Base-by-base conservation (phyloP, 306 rosid genomes). In the Trifolium dubium region DNA sequence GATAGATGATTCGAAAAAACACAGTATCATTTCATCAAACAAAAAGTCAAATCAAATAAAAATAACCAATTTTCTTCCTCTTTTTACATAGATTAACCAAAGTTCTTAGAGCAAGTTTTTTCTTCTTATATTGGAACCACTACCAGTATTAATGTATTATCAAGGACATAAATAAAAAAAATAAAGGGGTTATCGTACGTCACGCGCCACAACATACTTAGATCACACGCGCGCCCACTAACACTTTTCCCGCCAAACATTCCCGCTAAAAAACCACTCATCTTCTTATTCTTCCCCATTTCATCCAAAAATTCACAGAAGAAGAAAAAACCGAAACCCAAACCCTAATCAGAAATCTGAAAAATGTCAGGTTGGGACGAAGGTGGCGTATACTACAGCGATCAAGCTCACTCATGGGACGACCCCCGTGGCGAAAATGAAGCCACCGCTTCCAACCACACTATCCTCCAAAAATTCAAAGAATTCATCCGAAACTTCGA, bases 361-460 rank as follows among this genome's bases (percentile, higher is more conserved):
- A 76, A 76, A 5, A 92, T 94, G 99, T 92, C 99, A 14, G 99
- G 97, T 3, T 94, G 99, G 99, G 99, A 94, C 77, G 99, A 94
- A 71, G 99, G 99, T 64, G 99, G 89, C 12, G 77, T 94, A 50
- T 92, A 82, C 88, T 94, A 94, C 86, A 94, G 96, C 75, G 99
- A 94, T 77, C 99, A 92, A 81, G 96, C 99, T 2, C 91, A 89
- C 80, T 90, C 96, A 3, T 90, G 89, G 75, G 96, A 93, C 3
- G 89, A 81, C 60, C 83, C 84, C 10, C 86, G 74, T 23, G 78
- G 82, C 41, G 90, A 80, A 28, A 19, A 74, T 3, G 85, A 69
- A 18, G 80, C 81, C 50, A 56, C 79, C 19, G 84, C 86, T 35
- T 83, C 86, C 68, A 85, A 88, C 74, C 93, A 94, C 81, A 73